Evolutionary conservation across 2,329 filamentous ascomycete species (phyloP).

Genomic region (Huntiella omanensis): DNA sequence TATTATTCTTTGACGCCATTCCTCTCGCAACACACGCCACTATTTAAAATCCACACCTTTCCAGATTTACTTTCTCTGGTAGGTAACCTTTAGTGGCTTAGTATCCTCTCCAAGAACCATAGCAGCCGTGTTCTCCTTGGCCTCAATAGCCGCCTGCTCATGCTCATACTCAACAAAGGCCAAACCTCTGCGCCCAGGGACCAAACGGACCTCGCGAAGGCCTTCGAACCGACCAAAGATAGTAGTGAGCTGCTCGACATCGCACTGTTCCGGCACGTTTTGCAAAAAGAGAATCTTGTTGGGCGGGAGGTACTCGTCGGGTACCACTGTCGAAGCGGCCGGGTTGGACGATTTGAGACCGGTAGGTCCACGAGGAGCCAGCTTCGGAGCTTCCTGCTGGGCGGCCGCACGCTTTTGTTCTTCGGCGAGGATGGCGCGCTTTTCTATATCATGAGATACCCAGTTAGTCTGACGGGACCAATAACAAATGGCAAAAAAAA

Average conservation of each 20-base stretch:
- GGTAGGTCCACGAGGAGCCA: constrained; percentile 29
- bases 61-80: constrained; percentile 58
- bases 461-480: constrained; percentile 20
- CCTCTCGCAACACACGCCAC: too few species aligned
- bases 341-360: constrained; percentile 62
- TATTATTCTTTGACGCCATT: too few species aligned
- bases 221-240: constrained; percentile 85
- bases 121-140: constrained; percentile 82
- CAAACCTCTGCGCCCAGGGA: constrained; percentile 71
- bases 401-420: constrained; percentile 46
- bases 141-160: constrained; percentile 73
- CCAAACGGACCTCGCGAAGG: constrained; percentile 79
- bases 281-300: constrained; percentile 95
- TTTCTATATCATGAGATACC: constrained; percentile 29
- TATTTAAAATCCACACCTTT: too few species aligned
- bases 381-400: constrained; percentile 33
- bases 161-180: constrained; percentile 94
- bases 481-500: neutral
- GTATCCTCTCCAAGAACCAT: constrained; percentile 47
- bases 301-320: constrained; percentile 93
- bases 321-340: constrained; percentile 52
- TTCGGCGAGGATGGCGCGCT: constrained; percentile 62
- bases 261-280: constrained; percentile 75
- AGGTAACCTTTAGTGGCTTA: constrained; percentile 82
- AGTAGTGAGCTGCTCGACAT: constrained; percentile 56